These are phyloP conservation scores for Hymenochaete sp. DNA, from an alignment of 1,284 basidiomycete species.

Conservation along the genomic window DNA sequence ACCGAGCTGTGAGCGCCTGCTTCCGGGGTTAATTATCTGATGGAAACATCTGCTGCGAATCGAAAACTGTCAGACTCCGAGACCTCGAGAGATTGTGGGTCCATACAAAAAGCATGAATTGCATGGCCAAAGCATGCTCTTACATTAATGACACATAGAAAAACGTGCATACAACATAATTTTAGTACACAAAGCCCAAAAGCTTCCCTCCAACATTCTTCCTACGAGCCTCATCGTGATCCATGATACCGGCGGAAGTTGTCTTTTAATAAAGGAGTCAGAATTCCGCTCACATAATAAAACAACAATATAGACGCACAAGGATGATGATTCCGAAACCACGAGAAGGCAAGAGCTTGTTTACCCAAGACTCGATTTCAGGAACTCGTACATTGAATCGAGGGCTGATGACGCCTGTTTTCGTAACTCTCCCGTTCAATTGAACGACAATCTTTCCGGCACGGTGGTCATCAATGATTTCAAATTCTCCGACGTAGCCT, in stretches of 20 bases:
- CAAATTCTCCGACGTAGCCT: slow-evolving; percentile 98
- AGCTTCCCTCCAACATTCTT: slow-evolving; percentile 96
- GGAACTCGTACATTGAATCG: slow-evolving; percentile 94
- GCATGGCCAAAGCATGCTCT: slow-evolving; percentile 5
- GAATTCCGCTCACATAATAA: slow-evolving; percentile 1
- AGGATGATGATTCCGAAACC: slow-evolving; percentile 96
- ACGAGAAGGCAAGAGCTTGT: slow-evolving; percentile 88
- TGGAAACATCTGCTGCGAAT: too few species aligned
- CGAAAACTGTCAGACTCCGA: too few species aligned
- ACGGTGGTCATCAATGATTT: slow-evolving; percentile 99
- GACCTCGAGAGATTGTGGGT: too few species aligned
- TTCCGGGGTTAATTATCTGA: too few species aligned
- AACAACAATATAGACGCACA: slow-evolving; percentile 33
- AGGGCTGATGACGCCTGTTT: slow-evolving; percentile 97
- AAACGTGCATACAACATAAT: background rate
- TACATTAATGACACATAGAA: slow-evolving; percentile 1
- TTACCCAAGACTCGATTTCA: slow-evolving; percentile 93
- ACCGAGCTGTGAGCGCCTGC: too few species aligned
- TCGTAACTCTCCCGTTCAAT: slow-evolving; percentile 98
- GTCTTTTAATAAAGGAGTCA: slow-evolving; percentile 43
- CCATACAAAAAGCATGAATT: background rate
- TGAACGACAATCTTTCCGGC: slow-evolving; percentile 98
- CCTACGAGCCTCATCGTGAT: slow-evolving; percentile 98
- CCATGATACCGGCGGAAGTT: slow-evolving; percentile 96
- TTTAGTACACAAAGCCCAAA: slow-evolving; percentile 72